Conservation (phyloP, 257 asterid genomes). For the Haberlea rhodopensis region DNA sequence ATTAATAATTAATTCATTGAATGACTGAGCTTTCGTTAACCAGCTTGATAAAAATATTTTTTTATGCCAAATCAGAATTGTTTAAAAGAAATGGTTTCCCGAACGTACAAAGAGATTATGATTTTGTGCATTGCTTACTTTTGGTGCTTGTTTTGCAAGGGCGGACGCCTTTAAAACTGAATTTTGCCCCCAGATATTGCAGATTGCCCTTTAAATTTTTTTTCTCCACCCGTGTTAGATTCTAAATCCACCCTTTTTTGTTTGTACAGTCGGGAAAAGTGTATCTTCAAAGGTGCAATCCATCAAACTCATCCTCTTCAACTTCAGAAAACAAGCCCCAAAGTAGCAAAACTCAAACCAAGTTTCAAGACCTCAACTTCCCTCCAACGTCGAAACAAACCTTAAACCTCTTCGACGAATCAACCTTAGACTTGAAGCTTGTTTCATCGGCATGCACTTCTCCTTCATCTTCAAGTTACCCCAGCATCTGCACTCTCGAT, state of each 20-base stretch:
- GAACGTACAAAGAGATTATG: too few relatives aligned
- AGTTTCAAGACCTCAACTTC: slow-evolving; percentile 62
- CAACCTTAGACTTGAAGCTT: slow-evolving; percentile 55
- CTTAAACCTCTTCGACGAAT: slow-evolving; percentile 43
- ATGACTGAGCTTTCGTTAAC: slow-evolving; percentile 2
- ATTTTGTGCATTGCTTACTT: too few relatives aligned
- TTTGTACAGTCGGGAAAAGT: slow-evolving; percentile 77
- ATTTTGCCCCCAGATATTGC: too few relatives aligned
- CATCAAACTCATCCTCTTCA: slow-evolving; percentile 48
- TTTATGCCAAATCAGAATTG: too few relatives aligned
- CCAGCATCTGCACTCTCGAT: slow-evolving; percentile 57
- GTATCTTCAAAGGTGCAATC: slow-evolving; percentile 58
- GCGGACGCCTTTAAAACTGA: too few relatives aligned
- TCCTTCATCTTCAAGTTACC: slow-evolving; percentile 39
- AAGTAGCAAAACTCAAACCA: slow-evolving; percentile 25
- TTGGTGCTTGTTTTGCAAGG: too few relatives aligned
- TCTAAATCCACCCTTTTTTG: too few relatives aligned
- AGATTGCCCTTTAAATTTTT: too few relatives aligned
- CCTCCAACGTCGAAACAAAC: slow-evolving; percentile 48
- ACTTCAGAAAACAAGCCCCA: slow-evolving; percentile 38
- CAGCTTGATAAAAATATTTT: too few relatives aligned
- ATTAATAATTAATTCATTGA: not conserved
- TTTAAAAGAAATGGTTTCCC: too few relatives aligned
- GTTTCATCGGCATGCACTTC: slow-evolving; percentile 33
- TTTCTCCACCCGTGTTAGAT: too few relatives aligned